Percentiles rank a stretch among this genome's conserved stretches.
Conservation (phyloP, 768 basidiomycete genomes). For the Kwoniella newhampshirensis region DNA sequence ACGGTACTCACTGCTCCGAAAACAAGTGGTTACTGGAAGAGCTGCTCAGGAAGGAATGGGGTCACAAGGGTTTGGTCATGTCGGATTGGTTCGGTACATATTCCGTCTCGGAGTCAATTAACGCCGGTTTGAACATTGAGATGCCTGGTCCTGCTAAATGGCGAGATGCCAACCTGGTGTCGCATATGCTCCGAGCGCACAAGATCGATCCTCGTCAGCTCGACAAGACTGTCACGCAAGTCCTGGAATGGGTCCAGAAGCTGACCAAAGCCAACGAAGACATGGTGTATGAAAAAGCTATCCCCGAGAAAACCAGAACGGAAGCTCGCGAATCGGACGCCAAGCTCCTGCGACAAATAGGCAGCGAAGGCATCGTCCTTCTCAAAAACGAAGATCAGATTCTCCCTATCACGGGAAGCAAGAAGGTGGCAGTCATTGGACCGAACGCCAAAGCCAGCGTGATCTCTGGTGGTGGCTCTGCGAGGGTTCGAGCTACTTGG, state of each 20-base stretch:
- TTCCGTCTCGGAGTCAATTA: conserved; percentile 64
- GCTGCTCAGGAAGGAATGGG: conserved; percentile 71
- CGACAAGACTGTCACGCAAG: conserved; percentile 60
- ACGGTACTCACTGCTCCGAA: conserved; percentile 72
- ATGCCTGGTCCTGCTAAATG: conserved; percentile 52
- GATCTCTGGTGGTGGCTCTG: conserved; percentile 68
- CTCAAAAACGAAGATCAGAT: conserved; percentile 63
- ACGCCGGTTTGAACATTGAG: conserved; percentile 74
- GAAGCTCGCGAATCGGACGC: too few species aligned
- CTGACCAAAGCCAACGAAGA: conserved; percentile 67
- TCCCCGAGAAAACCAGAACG: too few species aligned
- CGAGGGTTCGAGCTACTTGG: conserved; percentile 68
- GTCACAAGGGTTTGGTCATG: conserved; percentile 71
- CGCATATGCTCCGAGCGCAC: conserved; percentile 56
- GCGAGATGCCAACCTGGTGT: conserved; percentile 48
- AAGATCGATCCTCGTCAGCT: conserved; percentile 54
- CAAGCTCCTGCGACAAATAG: conserved; percentile 57
- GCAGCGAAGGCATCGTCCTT: conserved; percentile 63
- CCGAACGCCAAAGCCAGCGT: conserved; percentile 46
- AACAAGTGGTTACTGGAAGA: conserved; percentile 63
- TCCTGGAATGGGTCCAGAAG: conserved; percentile 68
- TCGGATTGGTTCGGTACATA: conserved; percentile 81
- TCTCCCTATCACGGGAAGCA: conserved; percentile 58
- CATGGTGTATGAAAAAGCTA: conserved; percentile 58
- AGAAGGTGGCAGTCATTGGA: conserved; percentile 71